Base-by-base conservation (phyloP, 306 rosid genomes). In the Quercus suber region DNA sequence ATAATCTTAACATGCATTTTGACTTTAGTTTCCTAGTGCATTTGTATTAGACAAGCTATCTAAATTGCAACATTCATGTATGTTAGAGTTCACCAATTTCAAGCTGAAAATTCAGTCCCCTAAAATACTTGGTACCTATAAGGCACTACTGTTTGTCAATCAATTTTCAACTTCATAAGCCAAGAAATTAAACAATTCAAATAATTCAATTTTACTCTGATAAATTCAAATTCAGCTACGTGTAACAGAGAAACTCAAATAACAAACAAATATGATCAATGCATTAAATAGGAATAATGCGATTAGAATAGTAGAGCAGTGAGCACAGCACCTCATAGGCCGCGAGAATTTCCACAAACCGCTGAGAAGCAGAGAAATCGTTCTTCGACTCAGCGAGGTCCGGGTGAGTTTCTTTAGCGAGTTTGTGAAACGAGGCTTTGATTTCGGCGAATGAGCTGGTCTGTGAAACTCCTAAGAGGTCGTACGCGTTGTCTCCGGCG, bases 351-450 rank as follows among this genome's bases (percentile, higher is more conserved):
- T 87, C 95, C 67, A 94, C 94, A 73, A 94, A 94, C 43, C 93
- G 90, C 78, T 76, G 79, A 21, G 93, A 87, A n/a, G 87, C 91
- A 58, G 82, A 71, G 81, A 92, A 86, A 78, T 89, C 87, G 75
- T 65, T 79, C 71, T 64, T 86, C 58, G 93, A 86, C 69, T 85
- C 79, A n/a, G 87, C 88, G 72, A 94, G 90, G 88, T 94, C 99
- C 27, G 99, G 99, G 83, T 92, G 99, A 89, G 99, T 94, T 80
- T 88, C 86, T 80, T 94, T 94, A 17, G 99, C 99, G 90, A 94
- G 88, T 88, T 83, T 94, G 80, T 83, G 99, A 84, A 94, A 94
- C 23, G 97, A 87, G 5, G 89, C 86, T 89, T 94, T 94, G 87
- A 92, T 91, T 81, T 92, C 97, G 52, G 87, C 87, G 56, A 89